phyloP scores from a whole-genome alignment of 331 rosid species.

The Cydonia oblonga region DNA sequence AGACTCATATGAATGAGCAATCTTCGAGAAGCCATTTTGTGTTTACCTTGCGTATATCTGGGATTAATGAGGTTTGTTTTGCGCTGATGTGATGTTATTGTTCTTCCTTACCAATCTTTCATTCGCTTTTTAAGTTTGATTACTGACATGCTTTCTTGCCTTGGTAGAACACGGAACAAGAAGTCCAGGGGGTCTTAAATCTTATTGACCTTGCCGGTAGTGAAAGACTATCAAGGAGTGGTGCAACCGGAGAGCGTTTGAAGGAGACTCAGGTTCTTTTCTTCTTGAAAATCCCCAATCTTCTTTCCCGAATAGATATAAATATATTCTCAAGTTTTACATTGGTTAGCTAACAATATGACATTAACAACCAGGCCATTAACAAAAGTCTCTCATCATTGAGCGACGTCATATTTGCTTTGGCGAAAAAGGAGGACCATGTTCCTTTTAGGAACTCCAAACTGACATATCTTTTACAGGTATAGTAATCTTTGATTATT shows the following conservation, averaged over 20 bases:
- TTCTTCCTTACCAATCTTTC: background rate
- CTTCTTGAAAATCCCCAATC: background rate
- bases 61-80: constrained; percentile 58
- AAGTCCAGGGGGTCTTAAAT: constrained; percentile 87
- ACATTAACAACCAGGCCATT: constrained; percentile 22
- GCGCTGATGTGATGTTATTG: background rate
- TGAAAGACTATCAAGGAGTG: constrained; percentile 87
- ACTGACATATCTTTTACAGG: constrained; percentile 92
- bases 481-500: constrained; percentile 5
- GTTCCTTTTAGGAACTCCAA: constrained; percentile 91
- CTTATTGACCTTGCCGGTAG: constrained; percentile 96
- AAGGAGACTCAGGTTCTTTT: constrained; percentile 82
- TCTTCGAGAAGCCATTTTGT: constrained; percentile 92
- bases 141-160: constrained; percentile 6
- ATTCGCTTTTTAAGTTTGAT: background rate
- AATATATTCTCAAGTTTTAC: no score
- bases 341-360: constrained; percentile 2
- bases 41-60: constrained; percentile 76
- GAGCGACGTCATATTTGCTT: constrained; percentile 54
- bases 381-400: constrained; percentile 48
- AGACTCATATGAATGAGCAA: constrained; percentile 84
- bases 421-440: constrained; percentile 76
- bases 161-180: constrained; percentile 76
- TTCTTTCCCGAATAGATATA: background rate
- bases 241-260: constrained; percentile 86